Percentiles rank a stretch among this genome's conserved stretches.
These are phyloP conservation scores for Solanum piurae DNA, from an alignment of 257 asterid genomes.

Conservation along the genomic window DNA sequence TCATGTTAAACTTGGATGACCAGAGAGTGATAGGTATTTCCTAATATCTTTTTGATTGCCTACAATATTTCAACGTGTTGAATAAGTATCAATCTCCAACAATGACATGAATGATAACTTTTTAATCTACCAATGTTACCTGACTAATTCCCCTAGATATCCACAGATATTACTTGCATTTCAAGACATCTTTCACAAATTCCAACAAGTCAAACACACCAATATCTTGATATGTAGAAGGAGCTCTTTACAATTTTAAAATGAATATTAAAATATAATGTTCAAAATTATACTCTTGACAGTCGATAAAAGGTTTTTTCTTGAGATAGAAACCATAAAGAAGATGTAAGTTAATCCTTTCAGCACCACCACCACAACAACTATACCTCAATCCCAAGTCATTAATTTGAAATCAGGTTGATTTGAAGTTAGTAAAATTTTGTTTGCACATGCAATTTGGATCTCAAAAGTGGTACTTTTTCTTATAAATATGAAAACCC, in stretches of 20 bases:
- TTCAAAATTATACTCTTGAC: background rate
- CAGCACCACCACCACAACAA: background rate
- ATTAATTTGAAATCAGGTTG: background rate
- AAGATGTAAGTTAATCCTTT: background rate
- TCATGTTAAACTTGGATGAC: background rate
- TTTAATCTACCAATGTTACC: background rate
- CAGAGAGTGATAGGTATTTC: background rate
- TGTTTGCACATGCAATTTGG: background rate
- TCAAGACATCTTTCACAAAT: background rate
- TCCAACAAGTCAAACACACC: background rate
- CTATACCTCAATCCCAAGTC: background rate
- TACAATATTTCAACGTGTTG: background rate
- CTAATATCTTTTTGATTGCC: background rate
- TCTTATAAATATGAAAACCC: background rate
- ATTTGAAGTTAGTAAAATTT: background rate
- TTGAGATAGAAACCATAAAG: background rate
- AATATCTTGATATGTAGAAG: background rate
- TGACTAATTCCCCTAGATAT: background rate
- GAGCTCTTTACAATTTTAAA: background rate
- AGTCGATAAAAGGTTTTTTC: background rate
- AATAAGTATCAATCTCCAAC: background rate
- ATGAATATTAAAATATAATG: background rate
- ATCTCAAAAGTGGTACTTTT: background rate
- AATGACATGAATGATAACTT: background rate
- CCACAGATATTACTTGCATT: background rate